Percentiles rank a stretch among this genome's conserved stretches.
phyloP scores from a whole-genome alignment of 164 flowering plant species.

The Chimonanthus salicifolius region DNA sequence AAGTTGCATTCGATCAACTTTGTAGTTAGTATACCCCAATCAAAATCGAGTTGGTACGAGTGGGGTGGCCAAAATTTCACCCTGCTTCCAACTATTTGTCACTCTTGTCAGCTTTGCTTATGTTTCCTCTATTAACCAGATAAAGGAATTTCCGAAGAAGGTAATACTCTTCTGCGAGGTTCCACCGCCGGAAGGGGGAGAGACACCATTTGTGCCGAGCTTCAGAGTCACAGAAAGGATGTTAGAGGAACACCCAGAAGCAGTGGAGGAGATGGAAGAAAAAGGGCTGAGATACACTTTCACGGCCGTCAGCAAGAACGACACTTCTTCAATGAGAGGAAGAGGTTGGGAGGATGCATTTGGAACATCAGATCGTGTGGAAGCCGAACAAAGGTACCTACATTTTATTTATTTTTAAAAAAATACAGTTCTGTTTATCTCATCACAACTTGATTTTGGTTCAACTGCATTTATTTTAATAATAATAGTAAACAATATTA shows the following conservation, averaged over 20 bases:
- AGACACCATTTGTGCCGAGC: constrained; percentile 65
- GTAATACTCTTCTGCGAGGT: constrained; percentile 50
- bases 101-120: no score
- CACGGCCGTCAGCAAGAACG: constrained; percentile 37
- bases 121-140: constrained; percentile 18
- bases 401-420: no score
- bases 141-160: constrained; percentile 42
- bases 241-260: constrained; percentile 50
- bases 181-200: constrained; percentile 59
- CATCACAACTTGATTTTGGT: no score
- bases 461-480: no score
- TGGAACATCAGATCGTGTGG: constrained; percentile 40
- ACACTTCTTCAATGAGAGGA: constrained; percentile 54
- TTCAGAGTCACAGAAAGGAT: constrained; percentile 43
- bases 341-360: constrained; percentile 64
- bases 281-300: constrained; percentile 49
- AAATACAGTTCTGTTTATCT: no score
- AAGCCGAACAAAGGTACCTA: constrained; percentile 44
- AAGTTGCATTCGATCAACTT: no score
- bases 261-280: constrained; percentile 46
- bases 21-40: no score
- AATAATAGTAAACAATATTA: no score
- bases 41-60: no score
- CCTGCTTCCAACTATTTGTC: no score
- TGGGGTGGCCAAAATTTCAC: no score